Percentiles rank a stretch among this genome's conserved stretches.
Evolutionary conservation across 176 grass and related monocot species (phyloP).

Genomic region (Echinochloa phyllopogon): DNA sequence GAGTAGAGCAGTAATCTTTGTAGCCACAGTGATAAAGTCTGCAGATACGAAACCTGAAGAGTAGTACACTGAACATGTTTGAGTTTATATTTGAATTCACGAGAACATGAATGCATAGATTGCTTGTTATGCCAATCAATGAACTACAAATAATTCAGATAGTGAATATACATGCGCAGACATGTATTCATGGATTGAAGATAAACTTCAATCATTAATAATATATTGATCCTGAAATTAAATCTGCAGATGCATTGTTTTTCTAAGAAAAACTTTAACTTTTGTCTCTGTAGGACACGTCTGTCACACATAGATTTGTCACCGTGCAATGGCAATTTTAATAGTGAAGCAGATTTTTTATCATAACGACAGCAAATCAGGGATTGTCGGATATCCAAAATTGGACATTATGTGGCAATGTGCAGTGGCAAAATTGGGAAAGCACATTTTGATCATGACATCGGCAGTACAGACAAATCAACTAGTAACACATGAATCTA

Average conservation of each 20-base stretch:
- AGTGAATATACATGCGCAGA: conserved; percentile 4
- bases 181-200: conserved; percentile 8
- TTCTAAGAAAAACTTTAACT: background rate
- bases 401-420: too few relatives aligned
- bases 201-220: background rate
- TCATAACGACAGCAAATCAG: background rate
- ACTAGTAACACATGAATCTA: conserved; percentile 18
- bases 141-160: conserved; percentile 25
- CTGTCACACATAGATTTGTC: background rate
- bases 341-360: background rate
- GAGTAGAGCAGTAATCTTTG: conserved; percentile 39
- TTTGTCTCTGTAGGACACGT: background rate
- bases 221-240: background rate
- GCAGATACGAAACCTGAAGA: conserved; percentile 52
- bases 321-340: background rate
- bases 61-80: conserved; percentile 8
- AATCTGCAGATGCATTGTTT: background rate
- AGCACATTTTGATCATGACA: background rate
- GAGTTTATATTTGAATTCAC: conserved; percentile 22
- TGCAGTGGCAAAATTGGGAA: background rate
- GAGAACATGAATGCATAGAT: conserved; percentile 8
- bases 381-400: too few relatives aligned
- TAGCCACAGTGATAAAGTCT: conserved; percentile 13
- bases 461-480: background rate
- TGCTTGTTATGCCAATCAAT: background rate